A percentile compares a stretch with the other conserved stretches of the same genome.
Conservation (phyloP, 2,329 filamentous ascomycete genomes). For the Coleophoma crateriformis region DNA sequence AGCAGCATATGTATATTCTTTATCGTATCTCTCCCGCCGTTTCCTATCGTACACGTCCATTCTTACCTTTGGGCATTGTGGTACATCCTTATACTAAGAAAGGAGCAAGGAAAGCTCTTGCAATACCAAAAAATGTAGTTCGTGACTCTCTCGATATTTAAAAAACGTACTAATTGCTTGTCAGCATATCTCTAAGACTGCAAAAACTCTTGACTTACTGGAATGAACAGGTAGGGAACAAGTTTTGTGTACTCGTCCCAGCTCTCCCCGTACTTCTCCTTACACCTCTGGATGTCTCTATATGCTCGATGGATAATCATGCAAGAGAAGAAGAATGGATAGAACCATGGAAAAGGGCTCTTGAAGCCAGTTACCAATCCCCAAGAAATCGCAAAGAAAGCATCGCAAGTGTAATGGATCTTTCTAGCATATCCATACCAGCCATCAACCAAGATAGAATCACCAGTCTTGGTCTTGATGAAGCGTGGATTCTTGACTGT, state of each 20-base stretch:
- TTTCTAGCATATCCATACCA: constrained; percentile 82
- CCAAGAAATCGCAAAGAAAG: constrained; percentile 74
- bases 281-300: constrained; percentile 71
- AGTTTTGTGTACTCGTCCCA: constrained; percentile 76
- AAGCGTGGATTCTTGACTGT: constrained; percentile 74
- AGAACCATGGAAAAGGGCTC: constrained; percentile 86
- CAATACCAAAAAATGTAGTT: too few species aligned
- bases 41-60: too few species aligned
- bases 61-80: too few species aligned
- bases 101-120: too few species aligned
- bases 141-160: not conserved
- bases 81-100: too few species aligned
- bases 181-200: not conserved
- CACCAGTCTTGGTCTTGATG: constrained; percentile 67
- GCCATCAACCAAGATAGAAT: constrained; percentile 75
- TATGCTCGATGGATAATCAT: constrained; percentile 78
- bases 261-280: constrained; percentile 72
- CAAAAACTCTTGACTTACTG: constrained; percentile 34
- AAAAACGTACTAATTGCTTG: not conserved
- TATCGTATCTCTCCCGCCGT: too few species aligned
- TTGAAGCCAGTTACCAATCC: constrained; percentile 75
- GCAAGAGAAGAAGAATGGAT: constrained; percentile 70
- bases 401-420: constrained; percentile 75
- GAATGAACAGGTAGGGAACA: constrained; percentile 83
- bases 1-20: too few species aligned